Conservation (phyloP, 1,284 basidiomycete genomes). For the Austroboletus olivaceoglutinosus region DNA sequence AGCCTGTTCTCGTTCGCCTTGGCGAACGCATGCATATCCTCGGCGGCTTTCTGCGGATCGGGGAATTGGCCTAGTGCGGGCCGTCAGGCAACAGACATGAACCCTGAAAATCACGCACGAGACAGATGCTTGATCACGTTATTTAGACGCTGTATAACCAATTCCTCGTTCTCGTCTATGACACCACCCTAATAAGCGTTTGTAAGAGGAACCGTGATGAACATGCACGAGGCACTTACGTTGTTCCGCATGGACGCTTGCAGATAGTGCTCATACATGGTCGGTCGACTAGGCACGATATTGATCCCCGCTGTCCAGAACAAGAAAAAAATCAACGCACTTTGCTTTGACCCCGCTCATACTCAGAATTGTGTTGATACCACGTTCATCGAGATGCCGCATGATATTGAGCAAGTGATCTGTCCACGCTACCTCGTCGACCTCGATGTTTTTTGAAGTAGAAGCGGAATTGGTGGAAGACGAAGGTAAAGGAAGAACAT, state of each 20-base stretch:
- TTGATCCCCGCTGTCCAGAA: background rate
- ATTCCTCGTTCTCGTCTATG: constrained; percentile 76
- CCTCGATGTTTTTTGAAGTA: constrained; percentile 54
- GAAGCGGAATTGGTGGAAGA: constrained; percentile 37
- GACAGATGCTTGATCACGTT: constrained; percentile 58
- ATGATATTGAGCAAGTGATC: constrained; percentile 79
- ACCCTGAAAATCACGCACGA: constrained; percentile 37
- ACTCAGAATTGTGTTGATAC: constrained; percentile 55
- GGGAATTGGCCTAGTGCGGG: constrained; percentile 49
- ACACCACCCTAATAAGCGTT: constrained; percentile 66
- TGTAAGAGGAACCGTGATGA: constrained; percentile 7
- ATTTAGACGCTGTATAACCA: constrained; percentile 55
- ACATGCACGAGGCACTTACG: constrained; percentile 44
- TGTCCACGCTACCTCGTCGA: constrained; percentile 82
- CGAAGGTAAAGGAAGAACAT: constrained; percentile 78
- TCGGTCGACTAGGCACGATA: constrained; percentile 51
- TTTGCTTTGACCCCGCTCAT: constrained; percentile 60
- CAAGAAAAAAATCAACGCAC: constrained; percentile 36
- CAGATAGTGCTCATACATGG: constrained; percentile 62
- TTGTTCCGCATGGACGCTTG: constrained; percentile 76
- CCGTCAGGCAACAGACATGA: constrained; percentile 1
- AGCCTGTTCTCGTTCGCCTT: constrained; percentile 83
- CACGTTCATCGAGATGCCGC: constrained; percentile 65
- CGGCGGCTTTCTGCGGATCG: constrained; percentile 71
- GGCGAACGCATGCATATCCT: constrained; percentile 83